Percentiles rank a stretch among this genome's conserved stretches.
Conservation (phyloP, 495 filamentous ascomycete species). For the Pyrenula aspistea region DNA sequence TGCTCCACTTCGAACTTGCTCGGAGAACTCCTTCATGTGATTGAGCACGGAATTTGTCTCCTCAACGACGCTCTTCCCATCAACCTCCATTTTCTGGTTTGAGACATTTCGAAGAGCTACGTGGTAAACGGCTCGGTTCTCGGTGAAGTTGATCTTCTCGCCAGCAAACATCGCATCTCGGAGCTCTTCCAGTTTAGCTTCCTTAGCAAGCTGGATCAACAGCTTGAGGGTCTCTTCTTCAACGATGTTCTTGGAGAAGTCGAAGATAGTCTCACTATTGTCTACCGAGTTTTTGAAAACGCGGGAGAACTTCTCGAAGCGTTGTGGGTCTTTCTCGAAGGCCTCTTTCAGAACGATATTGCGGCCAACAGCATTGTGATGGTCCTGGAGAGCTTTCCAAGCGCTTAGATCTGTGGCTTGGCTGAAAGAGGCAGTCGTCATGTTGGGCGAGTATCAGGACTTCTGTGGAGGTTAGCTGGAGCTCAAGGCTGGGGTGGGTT, state of each 20-base stretch:
- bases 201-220: slow-evolving; percentile 77
- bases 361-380: slow-evolving; percentile 72
- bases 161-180: slow-evolving; percentile 94
- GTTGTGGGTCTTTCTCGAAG: slow-evolving; percentile 77
- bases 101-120: slow-evolving; percentile 79
- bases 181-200: slow-evolving; percentile 82
- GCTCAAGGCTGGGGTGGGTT: too few species aligned
- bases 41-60: slow-evolving; percentile 82
- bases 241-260: slow-evolving; percentile 98
- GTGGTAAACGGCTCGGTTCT: slow-evolving; percentile 93
- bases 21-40: slow-evolving; percentile 95
- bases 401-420: slow-evolving; percentile 72
- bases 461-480: too few species aligned
- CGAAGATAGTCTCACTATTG: slow-evolving; percentile 78
- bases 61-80: slow-evolving; percentile 92
- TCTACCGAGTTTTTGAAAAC: slow-evolving; percentile 71
- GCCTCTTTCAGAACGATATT: slow-evolving; percentile 85
- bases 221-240: slow-evolving; percentile 83
- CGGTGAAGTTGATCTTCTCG: slow-evolving; percentile 98
- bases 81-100: slow-evolving; percentile 79
- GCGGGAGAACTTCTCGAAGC: slow-evolving; percentile 83
- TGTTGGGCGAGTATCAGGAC: slow-evolving; percentile 13
- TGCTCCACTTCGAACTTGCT: slow-evolving; percentile 84
- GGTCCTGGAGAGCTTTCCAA: slow-evolving; percentile 81
- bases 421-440: slow-evolving; percentile 49